Conservation (phyloP, 2,329 filamentous ascomycete species). For the Colletotrichum caudatum region DNA sequence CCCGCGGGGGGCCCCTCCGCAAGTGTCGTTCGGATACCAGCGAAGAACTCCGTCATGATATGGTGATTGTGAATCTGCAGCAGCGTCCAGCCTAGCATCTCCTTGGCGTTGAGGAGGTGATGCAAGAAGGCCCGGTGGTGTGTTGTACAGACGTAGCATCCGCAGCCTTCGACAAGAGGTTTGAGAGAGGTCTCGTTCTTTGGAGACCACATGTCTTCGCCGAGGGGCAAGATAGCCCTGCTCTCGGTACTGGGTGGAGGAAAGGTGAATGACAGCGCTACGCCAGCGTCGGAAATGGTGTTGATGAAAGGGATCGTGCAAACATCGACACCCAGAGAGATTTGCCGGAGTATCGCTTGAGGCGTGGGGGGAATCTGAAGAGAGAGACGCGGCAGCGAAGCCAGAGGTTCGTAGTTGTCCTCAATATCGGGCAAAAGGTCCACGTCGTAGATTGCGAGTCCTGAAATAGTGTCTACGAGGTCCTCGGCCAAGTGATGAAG, state of each 20-base stretch:
- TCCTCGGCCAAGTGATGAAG: conserved; percentile 77
- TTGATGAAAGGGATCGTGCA: conserved; percentile 83
- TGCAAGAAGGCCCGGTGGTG: conserved; percentile 91
- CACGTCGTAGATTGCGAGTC: conserved; percentile 83
- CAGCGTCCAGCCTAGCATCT: conserved; percentile 96
- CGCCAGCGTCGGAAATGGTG: conserved; percentile 81
- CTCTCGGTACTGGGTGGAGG: conserved; percentile 55
- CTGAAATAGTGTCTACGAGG: conserved; percentile 68
- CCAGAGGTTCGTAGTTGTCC: conserved; percentile 64
- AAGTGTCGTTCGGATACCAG: conserved; percentile 75
- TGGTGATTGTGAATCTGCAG: conserved; percentile 93
- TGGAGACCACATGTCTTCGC: conserved; percentile 80
- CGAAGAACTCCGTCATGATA: conserved; percentile 79
- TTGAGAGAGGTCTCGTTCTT: conserved; percentile 70
- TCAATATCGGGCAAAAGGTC: conserved; percentile 77
- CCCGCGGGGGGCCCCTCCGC: conserved; percentile 60
- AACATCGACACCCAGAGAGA: conserved; percentile 83
- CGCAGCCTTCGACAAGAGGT: conserved; percentile 74
- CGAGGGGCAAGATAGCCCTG: conserved; percentile 64
- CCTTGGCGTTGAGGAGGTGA: conserved; percentile 88
- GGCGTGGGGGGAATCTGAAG: conserved; percentile 78
- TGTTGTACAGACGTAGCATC: conserved; percentile 84
- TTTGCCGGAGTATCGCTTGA: conserved; percentile 80
- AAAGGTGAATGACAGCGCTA: conserved; percentile 85
- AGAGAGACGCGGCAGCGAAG: conserved; percentile 77